These are phyloP conservation scores for Echinosophora koreensis DNA, from an alignment of 306 rosid genomes.

Conservation along the genomic window DNA sequence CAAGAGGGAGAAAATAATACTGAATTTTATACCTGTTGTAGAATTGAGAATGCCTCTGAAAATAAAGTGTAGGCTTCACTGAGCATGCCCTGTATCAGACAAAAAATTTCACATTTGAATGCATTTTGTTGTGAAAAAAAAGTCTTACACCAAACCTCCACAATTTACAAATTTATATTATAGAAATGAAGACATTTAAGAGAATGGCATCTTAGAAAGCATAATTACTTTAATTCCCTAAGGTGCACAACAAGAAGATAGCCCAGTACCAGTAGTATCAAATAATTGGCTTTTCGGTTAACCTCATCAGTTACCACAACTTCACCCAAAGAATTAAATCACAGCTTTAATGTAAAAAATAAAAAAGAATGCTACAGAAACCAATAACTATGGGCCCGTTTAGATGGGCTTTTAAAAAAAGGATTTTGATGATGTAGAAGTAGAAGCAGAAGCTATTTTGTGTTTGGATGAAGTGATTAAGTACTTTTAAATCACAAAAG, in stretches of 20 bases:
- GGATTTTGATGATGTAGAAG: too few relatives aligned
- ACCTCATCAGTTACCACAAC: constrained; percentile 3
- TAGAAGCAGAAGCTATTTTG: too few relatives aligned
- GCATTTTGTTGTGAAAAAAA: not conserved
- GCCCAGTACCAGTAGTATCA: not conserved
- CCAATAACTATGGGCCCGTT: too few relatives aligned
- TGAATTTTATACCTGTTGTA: constrained; percentile 82
- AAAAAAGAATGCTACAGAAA: not conserved
- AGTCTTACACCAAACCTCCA: not conserved
- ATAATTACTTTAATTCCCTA: constrained; percentile 8
- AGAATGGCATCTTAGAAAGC: not conserved
- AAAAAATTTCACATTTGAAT: constrained; percentile 25
- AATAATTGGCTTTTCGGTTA: not conserved
- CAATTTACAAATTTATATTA: constrained; percentile 3
- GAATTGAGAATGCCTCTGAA: constrained; percentile 94
- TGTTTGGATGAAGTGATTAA: too few relatives aligned
- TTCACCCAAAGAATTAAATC: constrained; percentile 18
- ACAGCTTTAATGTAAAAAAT: constrained; percentile 3
- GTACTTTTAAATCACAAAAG: too few relatives aligned
- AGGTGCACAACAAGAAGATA: constrained; percentile 31
- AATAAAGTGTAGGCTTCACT: constrained; percentile 95
- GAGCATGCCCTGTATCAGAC: constrained; percentile 87
- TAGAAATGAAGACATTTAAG: constrained; percentile 9
- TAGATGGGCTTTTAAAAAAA: too few relatives aligned
- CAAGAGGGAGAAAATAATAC: constrained; percentile 22